These are phyloP conservation scores for Diaporthe batatas DNA, from an alignment of 2,329 filamentous ascomycete genomes.

Conservation along the genomic window DNA sequence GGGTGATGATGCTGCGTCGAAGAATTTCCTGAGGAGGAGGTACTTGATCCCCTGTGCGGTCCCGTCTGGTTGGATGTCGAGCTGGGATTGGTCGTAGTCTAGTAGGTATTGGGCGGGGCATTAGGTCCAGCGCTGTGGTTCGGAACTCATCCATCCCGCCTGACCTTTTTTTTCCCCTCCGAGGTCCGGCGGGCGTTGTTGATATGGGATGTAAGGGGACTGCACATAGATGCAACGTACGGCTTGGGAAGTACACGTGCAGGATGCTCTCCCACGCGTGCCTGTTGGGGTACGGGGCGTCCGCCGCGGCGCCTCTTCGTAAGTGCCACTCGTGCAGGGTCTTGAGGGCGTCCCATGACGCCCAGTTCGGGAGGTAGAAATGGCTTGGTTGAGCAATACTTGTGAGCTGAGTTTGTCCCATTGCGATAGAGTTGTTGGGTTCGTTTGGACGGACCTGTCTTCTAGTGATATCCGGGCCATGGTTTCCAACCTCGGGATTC, in stretches of 20 bases:
- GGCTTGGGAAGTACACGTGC: neutral
- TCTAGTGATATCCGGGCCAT: neutral
- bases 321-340: neutral
- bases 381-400: neutral
- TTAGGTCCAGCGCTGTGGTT: neutral
- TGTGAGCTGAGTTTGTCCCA: neutral
- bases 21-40: too few species aligned
- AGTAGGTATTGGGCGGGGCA: neutral
- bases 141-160: too few species aligned
- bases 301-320: neutral
- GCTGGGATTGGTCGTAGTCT: neutral
- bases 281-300: neutral
- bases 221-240: neutral
- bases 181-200: neutral
- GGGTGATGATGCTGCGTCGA: neutral
- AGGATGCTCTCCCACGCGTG: constrained; percentile 8
- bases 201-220: neutral
- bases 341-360: neutral
- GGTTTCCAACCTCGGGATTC: neutral
- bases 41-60: neutral
- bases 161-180: too few species aligned
- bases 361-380: neutral
- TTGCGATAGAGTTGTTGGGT: too few species aligned
- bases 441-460: too few species aligned
- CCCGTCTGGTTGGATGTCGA: neutral